Conservation (phyloP, 495 filamentous ascomycete genomes). For the Hyaloscypha hepaticicola region DNA sequence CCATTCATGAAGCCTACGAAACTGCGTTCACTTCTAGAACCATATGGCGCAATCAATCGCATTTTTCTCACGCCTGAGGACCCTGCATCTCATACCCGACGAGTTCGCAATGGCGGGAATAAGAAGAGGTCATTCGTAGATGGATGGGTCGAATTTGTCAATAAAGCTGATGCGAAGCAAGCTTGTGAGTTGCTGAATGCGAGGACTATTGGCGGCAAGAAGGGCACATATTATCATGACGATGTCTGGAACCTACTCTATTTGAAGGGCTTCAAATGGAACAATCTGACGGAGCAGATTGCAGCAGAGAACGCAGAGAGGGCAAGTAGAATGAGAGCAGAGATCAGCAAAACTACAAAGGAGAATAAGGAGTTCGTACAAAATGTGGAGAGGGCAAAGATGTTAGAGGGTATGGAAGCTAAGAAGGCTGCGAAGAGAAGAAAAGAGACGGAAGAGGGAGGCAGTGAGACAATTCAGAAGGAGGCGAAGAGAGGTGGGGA, state of each 20-base stretch:
- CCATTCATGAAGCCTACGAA: slow-evolving; percentile 93
- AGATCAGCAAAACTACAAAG: slow-evolving; percentile 72
- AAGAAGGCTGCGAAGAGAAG: slow-evolving; percentile 62
- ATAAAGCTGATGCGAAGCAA: slow-evolving; percentile 69
- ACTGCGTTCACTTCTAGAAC: slow-evolving; percentile 71
- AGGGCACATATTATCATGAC: slow-evolving; percentile 86
- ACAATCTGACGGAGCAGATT: slow-evolving; percentile 65
- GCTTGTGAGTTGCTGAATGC: slow-evolving; percentile 86
- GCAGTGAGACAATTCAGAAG: slow-evolving; percentile 26
- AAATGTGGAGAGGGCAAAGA: slow-evolving; percentile 74
- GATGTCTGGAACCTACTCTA: slow-evolving; percentile 84
- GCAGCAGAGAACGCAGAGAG: slow-evolving; percentile 78
- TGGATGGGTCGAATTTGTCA: slow-evolving; percentile 89
- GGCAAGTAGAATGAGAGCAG: slow-evolving; percentile 74
- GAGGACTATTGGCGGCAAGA: slow-evolving; percentile 78
- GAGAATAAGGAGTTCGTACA: slow-evolving; percentile 82
- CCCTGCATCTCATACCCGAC: slow-evolving; percentile 53
- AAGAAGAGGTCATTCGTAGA: slow-evolving; percentile 86
- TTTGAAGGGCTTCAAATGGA: slow-evolving; percentile 83
- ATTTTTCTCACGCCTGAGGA: slow-evolving; percentile 88
- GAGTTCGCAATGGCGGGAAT: slow-evolving; percentile 71
- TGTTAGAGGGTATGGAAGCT: slow-evolving; percentile 65
- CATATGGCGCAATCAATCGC: slow-evolving; percentile 75
- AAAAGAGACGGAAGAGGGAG: slow-evolving; percentile 34
- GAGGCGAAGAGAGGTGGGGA: slow-evolving; percentile 30